These are phyloP conservation scores for Gracilariopsis chorda DNA, from an alignment of 23 red algal genomes.

Conservation along the genomic window DNA sequence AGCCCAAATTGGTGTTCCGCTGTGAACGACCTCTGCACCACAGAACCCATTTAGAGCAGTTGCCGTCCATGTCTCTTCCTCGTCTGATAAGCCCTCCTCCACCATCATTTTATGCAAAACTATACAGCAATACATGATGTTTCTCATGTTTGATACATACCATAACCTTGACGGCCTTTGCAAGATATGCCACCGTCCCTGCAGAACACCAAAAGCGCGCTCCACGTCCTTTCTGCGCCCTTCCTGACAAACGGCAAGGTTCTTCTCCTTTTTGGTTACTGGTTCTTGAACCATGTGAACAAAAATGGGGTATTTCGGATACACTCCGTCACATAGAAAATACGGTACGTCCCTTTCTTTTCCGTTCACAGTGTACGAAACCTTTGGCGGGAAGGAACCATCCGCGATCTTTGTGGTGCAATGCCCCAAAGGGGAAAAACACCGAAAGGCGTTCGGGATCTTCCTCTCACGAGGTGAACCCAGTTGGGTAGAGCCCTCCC, in stretches of 20 bases:
- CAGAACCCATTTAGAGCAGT: background rate
- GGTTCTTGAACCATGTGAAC: background rate
- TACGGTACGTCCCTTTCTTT: constrained; percentile 4
- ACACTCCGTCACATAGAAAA: constrained; percentile 13
- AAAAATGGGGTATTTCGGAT: constrained; percentile 6
- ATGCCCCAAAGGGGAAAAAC: no score
- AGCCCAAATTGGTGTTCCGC: background rate
- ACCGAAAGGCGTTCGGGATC: no score
- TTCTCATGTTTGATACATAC: background rate
- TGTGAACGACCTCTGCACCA: background rate
- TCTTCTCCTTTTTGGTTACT: background rate
- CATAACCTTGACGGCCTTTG: background rate
- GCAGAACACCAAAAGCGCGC: constrained; percentile 11
- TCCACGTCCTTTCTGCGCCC: background rate
- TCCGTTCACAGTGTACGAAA: no score
- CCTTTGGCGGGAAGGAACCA: no score
- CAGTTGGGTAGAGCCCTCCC: no score
- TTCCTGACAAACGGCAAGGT: background rate
- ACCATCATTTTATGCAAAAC: constrained; percentile 56
- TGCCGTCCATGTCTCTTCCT: background rate
- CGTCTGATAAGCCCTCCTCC: background rate
- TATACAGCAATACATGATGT: background rate
- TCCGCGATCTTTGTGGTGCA: no score
- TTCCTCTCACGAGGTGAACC: no score
- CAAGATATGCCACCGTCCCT: background rate